These are phyloP conservation scores for Priceomyces carsonii DNA, from an alignment of 805 yeast species.

Conservation along the genomic window DNA sequence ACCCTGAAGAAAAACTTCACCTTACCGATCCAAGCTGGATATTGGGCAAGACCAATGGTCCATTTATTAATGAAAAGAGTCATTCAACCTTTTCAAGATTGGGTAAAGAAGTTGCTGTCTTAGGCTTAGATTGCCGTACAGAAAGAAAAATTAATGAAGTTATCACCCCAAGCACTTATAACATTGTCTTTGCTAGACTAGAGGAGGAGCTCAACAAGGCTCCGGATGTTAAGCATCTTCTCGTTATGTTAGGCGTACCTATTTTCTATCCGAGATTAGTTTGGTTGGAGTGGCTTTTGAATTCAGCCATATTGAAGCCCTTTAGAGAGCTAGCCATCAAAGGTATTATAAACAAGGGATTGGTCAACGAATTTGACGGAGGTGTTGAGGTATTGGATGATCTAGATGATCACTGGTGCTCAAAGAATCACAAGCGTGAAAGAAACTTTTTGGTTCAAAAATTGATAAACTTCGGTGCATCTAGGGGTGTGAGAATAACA, in stretches of 20 bases:
- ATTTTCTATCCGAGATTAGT: conserved; percentile 93
- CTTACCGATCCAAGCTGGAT: conserved; percentile 60
- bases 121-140: conserved; percentile 91
- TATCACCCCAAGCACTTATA: conserved; percentile 57
- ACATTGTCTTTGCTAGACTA: conserved; percentile 59
- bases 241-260: conserved; percentile 90
- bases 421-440: conserved; percentile 81
- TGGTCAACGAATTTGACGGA: conserved; percentile 92
- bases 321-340: conserved; percentile 57
- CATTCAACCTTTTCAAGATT: conserved; percentile 72
- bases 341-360: conserved; percentile 65
- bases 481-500: conserved; percentile 70
- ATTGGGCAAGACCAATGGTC: conserved; percentile 56
- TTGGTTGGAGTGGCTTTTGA: conserved; percentile 79
- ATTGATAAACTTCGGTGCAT: conserved; percentile 66
- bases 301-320: conserved; percentile 61
- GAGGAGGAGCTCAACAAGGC: conserved; percentile 50
- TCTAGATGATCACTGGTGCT: conserved; percentile 96
- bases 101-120: conserved; percentile 69
- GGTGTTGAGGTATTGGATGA: conserved; percentile 89
- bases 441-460: conserved; percentile 67
- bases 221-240: conserved; percentile 67
- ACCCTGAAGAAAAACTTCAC: conserved; percentile 43
- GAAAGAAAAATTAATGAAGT: conserved; percentile 72
- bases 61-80: conserved; percentile 64